These are phyloP conservation scores for Ophiocordyceps camponoti-rufipedis DNA, from an alignment of 2,329 filamentous ascomycete genomes.

Conservation along the genomic window DNA sequence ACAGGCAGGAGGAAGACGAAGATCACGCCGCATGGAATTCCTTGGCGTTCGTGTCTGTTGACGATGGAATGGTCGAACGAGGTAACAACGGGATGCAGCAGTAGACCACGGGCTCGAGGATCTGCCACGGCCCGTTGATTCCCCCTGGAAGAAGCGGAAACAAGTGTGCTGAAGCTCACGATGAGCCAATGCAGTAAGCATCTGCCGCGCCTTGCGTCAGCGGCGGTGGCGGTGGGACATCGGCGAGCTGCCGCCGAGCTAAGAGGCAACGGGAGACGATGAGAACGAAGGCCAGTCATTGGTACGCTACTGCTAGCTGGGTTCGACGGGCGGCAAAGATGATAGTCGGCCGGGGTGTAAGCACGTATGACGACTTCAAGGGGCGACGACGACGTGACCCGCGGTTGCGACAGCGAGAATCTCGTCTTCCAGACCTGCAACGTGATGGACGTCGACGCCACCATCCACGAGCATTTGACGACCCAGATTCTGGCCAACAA, in stretches of 20 bases:
- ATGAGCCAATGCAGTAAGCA: neutral
- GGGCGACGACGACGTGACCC: constrained; percentile 37
- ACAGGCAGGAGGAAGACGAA: neutral
- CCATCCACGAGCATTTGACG: constrained; percentile 49
- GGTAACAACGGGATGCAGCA: neutral
- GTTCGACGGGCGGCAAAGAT: neutral
- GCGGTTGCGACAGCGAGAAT: constrained; percentile 71
- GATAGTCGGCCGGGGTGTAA: neutral
- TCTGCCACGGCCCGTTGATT: neutral
- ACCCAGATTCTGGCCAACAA: constrained; percentile 69
- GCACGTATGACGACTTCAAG: constrained; percentile 2
- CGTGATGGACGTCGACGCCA: constrained; percentile 55
- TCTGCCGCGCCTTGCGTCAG: neutral
- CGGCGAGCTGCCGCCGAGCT: neutral
- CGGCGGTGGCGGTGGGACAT: neutral
- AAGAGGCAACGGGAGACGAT: neutral
- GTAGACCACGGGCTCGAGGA: neutral
- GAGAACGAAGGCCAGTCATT: neutral
- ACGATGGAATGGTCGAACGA: neutral
- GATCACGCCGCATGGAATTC: neutral
- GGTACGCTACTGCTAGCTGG: neutral
- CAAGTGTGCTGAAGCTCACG: too few species aligned
- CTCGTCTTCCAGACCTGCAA: constrained; percentile 59
- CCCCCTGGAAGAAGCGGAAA: neutral
- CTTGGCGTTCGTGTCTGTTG: neutral